A percentile compares a stretch with the other conserved stretches of the same genome.
phyloP scores from a whole-genome alignment of 139 green algal genomes.

The Yamagishiella unicocca region DNA sequence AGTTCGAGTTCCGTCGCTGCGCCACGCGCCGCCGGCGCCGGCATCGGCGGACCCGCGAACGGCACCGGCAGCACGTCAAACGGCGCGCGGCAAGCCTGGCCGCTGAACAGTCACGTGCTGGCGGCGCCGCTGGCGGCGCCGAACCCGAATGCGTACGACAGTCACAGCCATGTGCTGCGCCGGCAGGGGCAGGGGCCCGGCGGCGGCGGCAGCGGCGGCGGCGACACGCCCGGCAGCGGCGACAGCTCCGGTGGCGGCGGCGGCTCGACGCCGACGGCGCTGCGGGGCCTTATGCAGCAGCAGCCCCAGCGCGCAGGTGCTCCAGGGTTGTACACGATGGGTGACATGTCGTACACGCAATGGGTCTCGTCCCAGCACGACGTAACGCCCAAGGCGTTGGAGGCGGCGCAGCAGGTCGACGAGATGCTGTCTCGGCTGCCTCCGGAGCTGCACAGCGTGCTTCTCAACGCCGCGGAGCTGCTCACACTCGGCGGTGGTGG shows the following conservation, averaged over 20 bases:
- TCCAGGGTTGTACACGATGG: neutral
- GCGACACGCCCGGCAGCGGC: neutral
- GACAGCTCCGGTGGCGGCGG: neutral
- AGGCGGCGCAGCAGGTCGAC: slow-evolving; percentile 26
- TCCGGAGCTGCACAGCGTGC: slow-evolving; percentile 34
- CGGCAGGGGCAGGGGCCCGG: neutral
- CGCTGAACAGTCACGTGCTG: neutral
- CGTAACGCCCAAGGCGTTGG: neutral
- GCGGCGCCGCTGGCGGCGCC: neutral
- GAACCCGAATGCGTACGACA: neutral
- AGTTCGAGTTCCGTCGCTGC: neutral
- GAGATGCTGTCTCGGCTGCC: slow-evolving; percentile 29
- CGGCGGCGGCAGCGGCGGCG: neutral
- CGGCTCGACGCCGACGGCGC: neutral
- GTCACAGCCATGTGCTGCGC: neutral
- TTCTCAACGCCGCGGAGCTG: slow-evolving; percentile 38
- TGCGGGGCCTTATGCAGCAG: neutral
- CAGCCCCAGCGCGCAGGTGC: neutral
- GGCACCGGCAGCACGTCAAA: too few relatives aligned
- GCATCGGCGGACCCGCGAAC: too few relatives aligned
- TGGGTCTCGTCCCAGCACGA: slow-evolving; percentile 31
- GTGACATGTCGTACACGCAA: slow-evolving; percentile 29
- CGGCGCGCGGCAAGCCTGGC: neutral
- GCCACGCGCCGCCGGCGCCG: neutral
- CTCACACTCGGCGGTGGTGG: neutral